A percentile compares a stretch with the other conserved stretches of the same genome.
phyloP scores from a whole-genome alignment of 345 rosid species.

The Trapa bicornis region DNA sequence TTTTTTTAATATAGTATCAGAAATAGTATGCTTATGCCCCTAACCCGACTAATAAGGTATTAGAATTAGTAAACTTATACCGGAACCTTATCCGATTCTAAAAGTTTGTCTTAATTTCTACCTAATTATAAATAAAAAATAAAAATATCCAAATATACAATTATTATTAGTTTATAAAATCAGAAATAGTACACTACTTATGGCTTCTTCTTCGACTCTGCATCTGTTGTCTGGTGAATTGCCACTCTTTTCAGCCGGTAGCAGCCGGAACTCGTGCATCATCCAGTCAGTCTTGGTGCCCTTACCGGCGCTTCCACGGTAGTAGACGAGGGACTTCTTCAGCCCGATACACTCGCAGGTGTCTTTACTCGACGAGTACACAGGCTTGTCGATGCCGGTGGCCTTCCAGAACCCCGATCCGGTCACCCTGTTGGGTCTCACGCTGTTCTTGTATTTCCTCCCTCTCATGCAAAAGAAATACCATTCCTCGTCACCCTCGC shows the following conservation, averaged over 20 bases:
- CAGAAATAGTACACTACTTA: not conserved
- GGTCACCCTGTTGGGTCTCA: slow-evolving; percentile 17
- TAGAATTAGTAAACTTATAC: too few species aligned
- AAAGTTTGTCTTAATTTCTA: too few species aligned
- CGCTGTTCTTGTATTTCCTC: slow-evolving; percentile 18
- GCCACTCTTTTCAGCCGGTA: slow-evolving; percentile 2
- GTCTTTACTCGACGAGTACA: slow-evolving; percentile 8
- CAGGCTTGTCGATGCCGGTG: slow-evolving; percentile 17
- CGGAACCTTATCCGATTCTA: too few species aligned
- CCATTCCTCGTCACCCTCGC: slow-evolving; percentile 10
- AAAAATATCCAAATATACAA: too few species aligned
- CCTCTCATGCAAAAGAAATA: slow-evolving; percentile 18
- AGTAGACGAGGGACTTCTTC: slow-evolving; percentile 20
- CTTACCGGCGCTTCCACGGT: slow-evolving; percentile 15
- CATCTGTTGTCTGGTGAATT: not conserved
- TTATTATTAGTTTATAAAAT: too few species aligned
- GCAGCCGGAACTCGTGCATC: slow-evolving; percentile 22
- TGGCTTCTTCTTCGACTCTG: slow-evolving; percentile 9
- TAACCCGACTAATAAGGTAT: too few species aligned
- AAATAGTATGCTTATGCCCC: too few species aligned
- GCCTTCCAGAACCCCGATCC: slow-evolving; percentile 22
- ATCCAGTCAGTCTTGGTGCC: slow-evolving; percentile 21
- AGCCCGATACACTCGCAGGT: slow-evolving; percentile 12
- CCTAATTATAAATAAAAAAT: too few species aligned
- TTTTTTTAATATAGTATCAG: too few species aligned